Evolutionary conservation across 192 early-diverging fungal genomes (phyloP).

Genomic region (Coemansia javaensis): DNA sequence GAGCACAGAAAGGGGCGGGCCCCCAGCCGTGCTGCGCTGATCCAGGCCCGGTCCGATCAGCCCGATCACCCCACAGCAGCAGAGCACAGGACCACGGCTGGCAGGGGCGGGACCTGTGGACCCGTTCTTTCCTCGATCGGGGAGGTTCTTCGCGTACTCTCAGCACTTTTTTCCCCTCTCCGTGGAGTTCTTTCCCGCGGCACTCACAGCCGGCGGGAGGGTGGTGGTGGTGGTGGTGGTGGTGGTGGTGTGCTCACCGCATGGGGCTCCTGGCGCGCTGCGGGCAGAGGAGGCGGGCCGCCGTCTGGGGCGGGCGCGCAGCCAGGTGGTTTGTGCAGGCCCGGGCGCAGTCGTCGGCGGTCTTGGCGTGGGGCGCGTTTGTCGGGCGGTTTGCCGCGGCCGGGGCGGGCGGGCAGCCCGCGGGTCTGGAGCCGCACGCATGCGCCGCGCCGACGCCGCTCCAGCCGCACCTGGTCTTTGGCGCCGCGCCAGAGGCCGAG

Average conservation of each 20-base stretch:
- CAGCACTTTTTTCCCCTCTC: no score
- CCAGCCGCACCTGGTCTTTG: constrained; percentile 11
- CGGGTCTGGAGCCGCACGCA: constrained; percentile 8
- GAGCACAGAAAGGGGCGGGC: no score
- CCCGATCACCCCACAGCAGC: no score
- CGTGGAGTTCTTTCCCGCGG: no score
- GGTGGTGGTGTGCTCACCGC: neutral
- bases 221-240: neutral
- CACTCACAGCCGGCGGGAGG: no score
- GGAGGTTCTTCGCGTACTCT: no score
- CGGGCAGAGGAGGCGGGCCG: neutral
- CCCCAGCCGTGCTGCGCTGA: no score
- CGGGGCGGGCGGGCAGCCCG: neutral
- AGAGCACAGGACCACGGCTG: no score
- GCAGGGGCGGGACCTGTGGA: no score
- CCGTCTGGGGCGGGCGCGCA: neutral
- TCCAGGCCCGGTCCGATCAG: no score
- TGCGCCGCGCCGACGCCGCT: constrained; percentile 10
- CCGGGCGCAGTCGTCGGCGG: constrained; percentile 7
- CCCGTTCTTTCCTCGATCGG: no score
- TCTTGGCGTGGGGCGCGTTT: constrained; percentile 44
- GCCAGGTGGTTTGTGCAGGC: neutral
- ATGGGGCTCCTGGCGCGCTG: constrained; percentile 5
- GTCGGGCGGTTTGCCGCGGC: constrained; percentile 16
- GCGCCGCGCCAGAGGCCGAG: neutral